Evolutionary conservation across 208 protist species (phyloP).

Genomic region (Wallacemonas rigidus): DNA sequence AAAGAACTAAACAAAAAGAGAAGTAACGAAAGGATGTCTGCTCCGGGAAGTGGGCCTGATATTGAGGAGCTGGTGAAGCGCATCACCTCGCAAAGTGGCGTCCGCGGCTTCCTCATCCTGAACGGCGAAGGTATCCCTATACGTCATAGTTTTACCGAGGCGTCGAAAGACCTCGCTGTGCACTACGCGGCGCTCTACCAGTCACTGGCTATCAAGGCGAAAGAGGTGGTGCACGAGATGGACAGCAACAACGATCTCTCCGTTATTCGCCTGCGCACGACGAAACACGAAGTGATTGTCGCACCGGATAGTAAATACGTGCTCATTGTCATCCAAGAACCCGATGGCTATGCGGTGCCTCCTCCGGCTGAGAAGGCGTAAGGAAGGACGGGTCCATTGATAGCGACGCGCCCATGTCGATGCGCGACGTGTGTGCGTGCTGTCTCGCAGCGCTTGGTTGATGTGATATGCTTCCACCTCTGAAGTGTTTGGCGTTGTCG

Average conservation of each 20-base stretch:
- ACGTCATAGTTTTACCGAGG: slow-evolving; percentile 92
- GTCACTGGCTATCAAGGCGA: slow-evolving; percentile 91
- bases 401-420: too few relatives aligned
- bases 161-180: slow-evolving; percentile 82
- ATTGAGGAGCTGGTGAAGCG: slow-evolving; percentile 97
- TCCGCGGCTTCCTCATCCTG: slow-evolving; percentile 95
- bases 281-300: slow-evolving; percentile 97
- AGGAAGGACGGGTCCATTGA: not conserved
- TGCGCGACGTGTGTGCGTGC: too few relatives aligned
- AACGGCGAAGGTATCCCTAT: slow-evolving; percentile 95
- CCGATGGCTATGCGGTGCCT: slow-evolving; percentile 38
- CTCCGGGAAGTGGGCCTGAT: slow-evolving; percentile 63
- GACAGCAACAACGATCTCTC: slow-evolving; percentile 96
- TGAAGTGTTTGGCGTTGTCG: slow-evolving; percentile 2
- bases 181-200: slow-evolving; percentile 95
- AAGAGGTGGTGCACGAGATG: slow-evolving; percentile 91
- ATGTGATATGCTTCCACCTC: not conserved
- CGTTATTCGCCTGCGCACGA: slow-evolving; percentile 93
- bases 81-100: slow-evolving; percentile 93
- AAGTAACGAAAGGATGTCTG: slow-evolving; percentile 39
- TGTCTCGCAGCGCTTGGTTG: not conserved
- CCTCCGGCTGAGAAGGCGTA: slow-evolving; percentile 29
- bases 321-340: slow-evolving; percentile 89
- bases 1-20: slow-evolving; percentile 12
- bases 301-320: slow-evolving; percentile 93